Evolutionary conservation across 2,329 filamentous ascomycete genomes (phyloP), one percentile per base, ranked within the genome.

Genomic region (Cladosporium sphaerospermum): DNA sequence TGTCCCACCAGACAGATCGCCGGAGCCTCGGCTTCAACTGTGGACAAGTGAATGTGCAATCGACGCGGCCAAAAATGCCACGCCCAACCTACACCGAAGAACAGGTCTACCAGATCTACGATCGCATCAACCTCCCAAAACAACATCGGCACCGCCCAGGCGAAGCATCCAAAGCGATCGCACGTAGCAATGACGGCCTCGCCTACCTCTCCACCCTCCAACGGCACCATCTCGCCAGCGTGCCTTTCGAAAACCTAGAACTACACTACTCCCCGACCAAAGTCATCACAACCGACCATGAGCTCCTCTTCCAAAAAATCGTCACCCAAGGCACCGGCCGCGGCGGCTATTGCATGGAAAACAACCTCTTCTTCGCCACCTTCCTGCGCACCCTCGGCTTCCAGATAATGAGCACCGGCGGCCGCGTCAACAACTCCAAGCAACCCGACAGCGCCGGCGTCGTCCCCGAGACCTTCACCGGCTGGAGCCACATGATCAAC

Each of bases 311-410:
- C 61, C 67, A 74, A 28, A 83, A 83, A 62, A 71, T 83, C 32
- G 72, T 66, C 7, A 52, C 42, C 32, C 53, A 77, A 2, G 68
- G 69, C 28, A 57, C 53, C 44, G 71, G 72, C 2, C 65, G 78
- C 44, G 80, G 81, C 34, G 81, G 80, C 2, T 83, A 83, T 55
- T 83, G 80, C 63, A 80, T 83, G 77, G 80, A 83, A 63, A 79
- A 75, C 55, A 80, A 79, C 34, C 64, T 68, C 4, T 66, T 83
- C 34, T 76, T 82, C 54, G 73, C 70, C 6, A 73, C 71, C 2
- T 64, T 83, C 8, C 61, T 83, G 46, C 68, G 72, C 23, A 75
- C 73, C 0, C 60, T 83, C 23, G 79, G 79, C 0, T 82, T 76
- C 57, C 62, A 62, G 10, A 47, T 73, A 9, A 72, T 70, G 55